Conservation (phyloP, 805 yeast genomes). For the Candida quercuum region DNA sequence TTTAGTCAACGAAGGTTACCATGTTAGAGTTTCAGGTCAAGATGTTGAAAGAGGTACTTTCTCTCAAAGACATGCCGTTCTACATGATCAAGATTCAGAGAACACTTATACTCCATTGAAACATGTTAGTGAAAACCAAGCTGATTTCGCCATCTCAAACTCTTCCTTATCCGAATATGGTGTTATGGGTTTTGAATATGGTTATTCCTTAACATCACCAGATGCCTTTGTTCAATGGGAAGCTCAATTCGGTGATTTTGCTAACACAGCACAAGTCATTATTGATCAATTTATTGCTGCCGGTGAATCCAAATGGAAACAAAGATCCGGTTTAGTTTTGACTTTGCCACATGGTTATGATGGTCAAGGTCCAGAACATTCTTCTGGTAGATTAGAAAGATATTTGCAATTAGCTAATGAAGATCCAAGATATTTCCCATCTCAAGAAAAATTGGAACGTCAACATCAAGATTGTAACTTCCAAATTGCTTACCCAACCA, state of each 20-base stretch:
- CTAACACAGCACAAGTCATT: slow-evolving; percentile 98
- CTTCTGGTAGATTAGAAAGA: slow-evolving; percentile 96
- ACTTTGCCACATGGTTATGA: slow-evolving; percentile 99
- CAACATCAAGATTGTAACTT: slow-evolving; percentile 99
- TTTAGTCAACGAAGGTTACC: slow-evolving; percentile 86
- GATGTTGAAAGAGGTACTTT: slow-evolving; percentile 99
- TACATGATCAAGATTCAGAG: slow-evolving; percentile 93
- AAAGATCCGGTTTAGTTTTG: slow-evolving; percentile 92
- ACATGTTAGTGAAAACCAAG: slow-evolving; percentile 74
- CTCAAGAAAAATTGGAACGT: slow-evolving; percentile 81
- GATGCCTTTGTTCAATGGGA: slow-evolving; percentile 98
- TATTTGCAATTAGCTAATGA: slow-evolving; percentile 93
- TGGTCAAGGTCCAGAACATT: slow-evolving; percentile 99
- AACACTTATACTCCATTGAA: slow-evolving; percentile 79
- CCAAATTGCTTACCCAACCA: slow-evolving; percentile 97
- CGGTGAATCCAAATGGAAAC: slow-evolving; percentile 98
- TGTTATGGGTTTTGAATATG: slow-evolving; percentile 98
- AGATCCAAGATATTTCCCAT: slow-evolving; percentile 92
- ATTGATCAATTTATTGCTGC: slow-evolving; percentile 94
- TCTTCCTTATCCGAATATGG: slow-evolving; percentile 98
- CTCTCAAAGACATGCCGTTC: slow-evolving; percentile 98
- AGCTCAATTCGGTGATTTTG: slow-evolving; percentile 99
- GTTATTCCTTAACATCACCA: slow-evolving; percentile 96
- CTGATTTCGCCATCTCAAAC: slow-evolving; percentile 82
- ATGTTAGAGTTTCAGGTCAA: slow-evolving; percentile 97